Evolutionary conservation across 495 filamentous ascomycete species (phyloP), one percentile per base, ranked within the genome.

Genomic region (Bombardia bombarda): DNA sequence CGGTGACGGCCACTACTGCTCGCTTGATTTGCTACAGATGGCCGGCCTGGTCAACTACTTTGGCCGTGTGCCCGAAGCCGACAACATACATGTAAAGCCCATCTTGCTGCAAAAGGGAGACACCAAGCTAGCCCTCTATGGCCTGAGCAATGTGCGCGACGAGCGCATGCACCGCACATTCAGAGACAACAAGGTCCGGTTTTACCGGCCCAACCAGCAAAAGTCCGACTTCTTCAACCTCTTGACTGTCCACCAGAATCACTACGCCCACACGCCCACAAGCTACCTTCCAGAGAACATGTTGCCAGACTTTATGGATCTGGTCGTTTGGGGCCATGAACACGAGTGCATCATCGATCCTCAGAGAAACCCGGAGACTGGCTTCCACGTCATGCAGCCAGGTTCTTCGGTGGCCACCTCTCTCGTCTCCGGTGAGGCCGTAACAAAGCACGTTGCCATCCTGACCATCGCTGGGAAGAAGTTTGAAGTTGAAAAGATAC

Each of bases 311-410:
- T 99, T 94, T 57, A 63, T 97, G 28, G 86, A 99, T 57, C 68
- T 99, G 13, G 79, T 97, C 0, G 69, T 99, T 34, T 99, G 92
- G 92, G 92, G 92, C 19, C 92, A 99, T 54, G 92, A 99, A 61
- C 92, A 99, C 53, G 93, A 99, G 65, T 97, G 90, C 58, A 61
- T 92, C 4, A 93, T 97, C 50, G 78, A 94, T 31, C 92, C 92
- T 1, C 55, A 62, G 9, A 72, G 76, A 19, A 96, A 95, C 53
- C 78, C 84, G 0, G 88, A 95, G 58, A 93, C 79, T 45, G 82
- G 81, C 7, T 97, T 97, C 51, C 80, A 90, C 55, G 89, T 99
- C 47, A 95, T 99, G 77, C 92, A 99, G 52, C 92, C 92, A 1
- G 92, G 92, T 3, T 97, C 93, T 0, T 96, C 92, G 1, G 80